Conservation (phyloP, 75 land plant genomes). For the Adiantum capillusveneris region DNA sequence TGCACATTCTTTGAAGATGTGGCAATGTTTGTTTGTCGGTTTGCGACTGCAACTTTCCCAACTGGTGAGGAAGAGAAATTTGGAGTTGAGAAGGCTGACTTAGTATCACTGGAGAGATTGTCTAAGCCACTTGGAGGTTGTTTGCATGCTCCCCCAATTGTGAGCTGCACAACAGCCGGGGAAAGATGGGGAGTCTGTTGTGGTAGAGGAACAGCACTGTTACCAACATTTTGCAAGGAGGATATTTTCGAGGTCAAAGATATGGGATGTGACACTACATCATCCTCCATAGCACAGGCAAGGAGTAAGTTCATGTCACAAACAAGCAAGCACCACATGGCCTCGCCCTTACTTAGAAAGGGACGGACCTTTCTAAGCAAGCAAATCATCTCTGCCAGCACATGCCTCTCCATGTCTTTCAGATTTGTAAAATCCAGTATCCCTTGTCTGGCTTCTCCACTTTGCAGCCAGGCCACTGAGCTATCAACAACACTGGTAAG, state of each 20-base stretch:
- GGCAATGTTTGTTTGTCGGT: neutral
- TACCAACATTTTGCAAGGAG: neutral
- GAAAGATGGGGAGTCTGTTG: neutral
- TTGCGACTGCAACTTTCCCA: conserved; percentile 5
- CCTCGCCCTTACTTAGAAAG: conserved; percentile 60
- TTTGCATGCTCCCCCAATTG: neutral
- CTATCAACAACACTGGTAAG: conserved; percentile 69
- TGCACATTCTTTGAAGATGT: neutral
- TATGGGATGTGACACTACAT: conserved; percentile 5
- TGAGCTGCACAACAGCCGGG: neutral
- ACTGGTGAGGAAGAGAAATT: neutral
- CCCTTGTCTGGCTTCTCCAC: conserved; percentile 29
- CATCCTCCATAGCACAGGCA: conserved; percentile 63
- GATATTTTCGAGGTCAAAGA: too few relatives aligned
- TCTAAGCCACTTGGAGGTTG: neutral
- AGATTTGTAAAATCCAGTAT: conserved; percentile 46
- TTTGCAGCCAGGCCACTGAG: conserved; percentile 41
- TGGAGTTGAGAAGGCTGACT: conserved; percentile 4
- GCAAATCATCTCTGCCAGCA: conserved; percentile 55
- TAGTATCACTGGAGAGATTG: neutral
- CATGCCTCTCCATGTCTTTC: conserved; percentile 44
- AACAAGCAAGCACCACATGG: conserved; percentile 73
- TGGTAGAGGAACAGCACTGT: conserved; percentile 1
- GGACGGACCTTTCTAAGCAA: conserved; percentile 52
- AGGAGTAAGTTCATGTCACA: conserved; percentile 67